Evolutionary conservation across 495 filamentous ascomycete genomes (phyloP), one percentile per base, ranked within the genome.

Genomic region (Oidiodendron maius): DNA sequence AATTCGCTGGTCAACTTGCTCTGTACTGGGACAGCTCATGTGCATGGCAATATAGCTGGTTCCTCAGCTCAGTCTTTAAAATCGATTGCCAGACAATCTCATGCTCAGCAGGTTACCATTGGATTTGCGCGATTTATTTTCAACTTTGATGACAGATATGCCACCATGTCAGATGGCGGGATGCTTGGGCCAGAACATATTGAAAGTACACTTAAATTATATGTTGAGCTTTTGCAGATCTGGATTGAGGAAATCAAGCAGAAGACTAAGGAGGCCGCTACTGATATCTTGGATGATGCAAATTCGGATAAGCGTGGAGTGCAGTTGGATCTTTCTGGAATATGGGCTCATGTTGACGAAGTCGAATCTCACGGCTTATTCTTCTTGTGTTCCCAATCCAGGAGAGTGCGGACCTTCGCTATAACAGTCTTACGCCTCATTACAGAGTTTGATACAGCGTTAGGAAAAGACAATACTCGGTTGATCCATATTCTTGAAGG

Each of bases 331-430:
- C 66, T 91, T 30, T 93, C 90, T 1, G 84, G 81, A 45, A 82
- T 94, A 12, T 86, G 88, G 67, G 87, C 87, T 3, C 86, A 96
- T 53, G 90, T 97, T 13, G 94, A 99, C 55, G 91, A 96, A 58
- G 86, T 97, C 34, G 93, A 99, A 61, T 91, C 91, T 15, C 91
- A 96, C 62, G 93, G 94, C 1, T 65, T 99, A n/a, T 97, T 99
- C 72, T 97, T 99, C 62, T 66, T 99, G 3, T 97, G 94, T 62
- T 97, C 93, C 0, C 94, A 96, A 52, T 96, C 93, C 9, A 76
- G 87, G 48, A 77, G 83, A 30, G 93, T 99, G 20, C 80, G 93
- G 26, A 76, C 87, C 34, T 91, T 91, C 61, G 94, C 93, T 1
- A 87, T 99, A 35, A 94, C 83, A 3, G 94, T 97, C 2, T 70